These are phyloP conservation scores for Fraxinus excelsior DNA, from an alignment of 257 asterid genomes.

Conservation along the genomic window DNA sequence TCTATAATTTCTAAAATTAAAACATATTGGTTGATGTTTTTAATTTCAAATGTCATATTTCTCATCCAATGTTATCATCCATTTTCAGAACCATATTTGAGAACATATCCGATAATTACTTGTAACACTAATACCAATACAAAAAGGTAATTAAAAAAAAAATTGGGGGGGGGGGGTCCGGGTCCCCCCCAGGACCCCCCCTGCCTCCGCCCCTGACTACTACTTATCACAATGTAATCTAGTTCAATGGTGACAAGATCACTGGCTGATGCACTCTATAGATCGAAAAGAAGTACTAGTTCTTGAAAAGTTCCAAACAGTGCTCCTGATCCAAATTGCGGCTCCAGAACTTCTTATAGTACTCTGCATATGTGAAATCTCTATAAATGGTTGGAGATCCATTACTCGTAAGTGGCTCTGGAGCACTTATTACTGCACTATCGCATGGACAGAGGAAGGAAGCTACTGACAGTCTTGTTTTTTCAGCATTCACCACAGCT, in stretches of 20 bases:
- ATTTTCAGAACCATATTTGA: too few relatives aligned
- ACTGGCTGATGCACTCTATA: not conserved
- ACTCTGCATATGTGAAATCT: slow-evolving; percentile 74
- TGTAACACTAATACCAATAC: too few relatives aligned
- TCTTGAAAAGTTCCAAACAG: slow-evolving; percentile 76
- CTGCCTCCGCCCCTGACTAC: too few relatives aligned
- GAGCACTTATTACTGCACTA: slow-evolving; percentile 67
- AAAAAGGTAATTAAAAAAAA: too few relatives aligned
- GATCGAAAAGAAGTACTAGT: not conserved
- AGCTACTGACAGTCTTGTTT: slow-evolving; percentile 73
- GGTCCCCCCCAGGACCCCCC: too few relatives aligned
- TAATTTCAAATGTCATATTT: too few relatives aligned
- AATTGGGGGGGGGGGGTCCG: too few relatives aligned
- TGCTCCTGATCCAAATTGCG: slow-evolving; percentile 81
- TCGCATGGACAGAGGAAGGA: slow-evolving; percentile 74
- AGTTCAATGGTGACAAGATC: not conserved
- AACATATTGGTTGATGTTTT: too few relatives aligned
- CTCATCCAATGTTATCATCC: too few relatives aligned
- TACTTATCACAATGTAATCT: not conserved
- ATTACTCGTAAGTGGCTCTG: slow-evolving; percentile 45
- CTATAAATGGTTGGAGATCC: slow-evolving; percentile 49
- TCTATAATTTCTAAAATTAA: too few relatives aligned
- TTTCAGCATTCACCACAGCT: slow-evolving; percentile 71
- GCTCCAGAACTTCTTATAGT: slow-evolving; percentile 82
- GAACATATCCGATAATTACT: too few relatives aligned